phyloP scores from a whole-genome alignment of 2,329 filamentous ascomycete genomes.

The Ampelomyces quisqualis region DNA sequence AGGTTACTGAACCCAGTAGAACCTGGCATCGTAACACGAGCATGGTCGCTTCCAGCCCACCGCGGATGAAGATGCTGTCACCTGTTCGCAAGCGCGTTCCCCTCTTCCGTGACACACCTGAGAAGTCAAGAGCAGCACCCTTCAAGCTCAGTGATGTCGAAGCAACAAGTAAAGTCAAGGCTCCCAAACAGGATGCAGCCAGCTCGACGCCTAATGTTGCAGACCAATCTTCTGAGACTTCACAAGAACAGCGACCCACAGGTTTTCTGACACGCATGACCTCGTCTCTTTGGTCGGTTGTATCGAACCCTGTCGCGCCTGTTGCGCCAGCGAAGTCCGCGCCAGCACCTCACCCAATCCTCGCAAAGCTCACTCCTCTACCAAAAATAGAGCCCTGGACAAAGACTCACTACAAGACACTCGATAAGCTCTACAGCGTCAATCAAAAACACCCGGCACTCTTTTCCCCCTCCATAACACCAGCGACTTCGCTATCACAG shows the following conservation, averaged over 20 bases:
- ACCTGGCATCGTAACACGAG: constrained; percentile 19
- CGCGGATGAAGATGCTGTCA: constrained; percentile 20
- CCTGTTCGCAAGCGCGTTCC: constrained; percentile 17
- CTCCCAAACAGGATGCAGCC: constrained; percentile 5
- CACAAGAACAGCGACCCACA: constrained; percentile 9
- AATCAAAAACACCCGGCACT: constrained; percentile 35
- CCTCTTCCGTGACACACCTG: constrained; percentile 7
- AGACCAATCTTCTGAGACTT: constrained; percentile 4
- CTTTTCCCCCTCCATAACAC: constrained; percentile 31
- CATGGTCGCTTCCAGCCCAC: constrained; percentile 25
- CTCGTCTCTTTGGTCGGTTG: constrained; percentile 14
- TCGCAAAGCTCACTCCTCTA: constrained; percentile 27
- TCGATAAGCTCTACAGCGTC: constrained; percentile 39
- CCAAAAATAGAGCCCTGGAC: constrained; percentile 44
- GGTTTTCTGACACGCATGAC: constrained; percentile 25
- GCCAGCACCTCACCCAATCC: constrained; percentile 29
- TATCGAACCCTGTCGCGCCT: constrained; percentile 2
- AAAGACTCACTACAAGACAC: constrained; percentile 43
- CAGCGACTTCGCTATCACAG: constrained; percentile 20
- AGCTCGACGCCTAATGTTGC: constrained; percentile 7
- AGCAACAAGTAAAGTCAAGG: constrained; percentile 2
- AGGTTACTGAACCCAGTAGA: constrained; percentile 39
- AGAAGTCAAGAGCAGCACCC: background rate
- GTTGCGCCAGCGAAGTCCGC: constrained; percentile 4
- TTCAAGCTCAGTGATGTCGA: constrained; percentile 1